Base-by-base conservation (phyloP, 2,329 filamentous ascomycete genomes). In the Blastomyces parvus region DNA sequence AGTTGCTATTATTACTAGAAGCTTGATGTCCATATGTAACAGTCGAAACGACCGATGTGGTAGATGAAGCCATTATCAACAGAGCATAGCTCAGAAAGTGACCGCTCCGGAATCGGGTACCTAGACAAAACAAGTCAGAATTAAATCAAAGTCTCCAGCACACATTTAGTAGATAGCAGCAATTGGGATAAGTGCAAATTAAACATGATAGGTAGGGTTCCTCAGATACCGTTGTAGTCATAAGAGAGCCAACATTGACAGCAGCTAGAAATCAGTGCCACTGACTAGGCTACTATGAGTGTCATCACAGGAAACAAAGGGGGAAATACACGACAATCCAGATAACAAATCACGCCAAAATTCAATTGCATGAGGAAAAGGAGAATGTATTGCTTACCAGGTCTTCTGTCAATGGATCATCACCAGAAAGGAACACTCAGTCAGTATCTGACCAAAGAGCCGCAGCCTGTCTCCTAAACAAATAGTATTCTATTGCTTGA, bases 161-260 rank as follows among this genome's bases (percentile, higher is more conserved):
- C n/a, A 14, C 9, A 30, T 30, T 7, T 14, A 48, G 11, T 13
- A 48, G 58, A 38, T 13, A 48, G 58, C 25, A 61, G 6, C 2
- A 30, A 17, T 60, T 14, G 25, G 40, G 50, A 42, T 36, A 61
- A 14, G 22, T 25, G n/a, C 7, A 44, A 53, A 52, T 53, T 50
- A 33, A 48, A 36, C 38, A 46, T 1, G 40, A 38, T 60, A 17
- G 42, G 36, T 66, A 66, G 61, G 60, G 62, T 81, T 81, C 83
- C 84, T 94, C 90, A 94, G 90, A 94, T 94, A 94, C 90, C 90
- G 90, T 94, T 93, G 89, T 94, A 94, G 90, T 94, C 89, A 76
- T 88, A 82, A 80, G 83, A 80, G 80, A 82, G 72, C 75, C 72
- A 75, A 74, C 79, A 82, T 76, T 67, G 79, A 76, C 76, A 73